phyloP scores from a whole-genome alignment of 2,329 filamentous ascomycete species.

The Fusarium beomiforme region DNA sequence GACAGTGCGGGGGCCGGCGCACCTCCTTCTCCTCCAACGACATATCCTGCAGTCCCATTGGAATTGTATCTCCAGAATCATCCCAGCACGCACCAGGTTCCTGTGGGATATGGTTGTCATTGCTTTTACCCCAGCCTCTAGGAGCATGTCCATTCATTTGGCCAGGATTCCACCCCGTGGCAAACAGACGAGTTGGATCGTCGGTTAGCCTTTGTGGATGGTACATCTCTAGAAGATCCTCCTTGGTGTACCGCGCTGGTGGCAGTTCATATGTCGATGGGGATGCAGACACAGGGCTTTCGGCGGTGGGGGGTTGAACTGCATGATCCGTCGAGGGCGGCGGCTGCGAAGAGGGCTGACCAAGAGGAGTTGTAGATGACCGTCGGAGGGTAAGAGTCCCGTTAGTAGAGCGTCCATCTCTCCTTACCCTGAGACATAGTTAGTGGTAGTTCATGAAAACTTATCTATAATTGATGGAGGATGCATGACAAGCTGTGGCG shows the following conservation, averaged over 20 bases:
- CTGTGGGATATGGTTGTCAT: slow-evolving; percentile 76
- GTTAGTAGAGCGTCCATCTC: slow-evolving; percentile 67
- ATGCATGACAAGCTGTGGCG: slow-evolving; percentile 9
- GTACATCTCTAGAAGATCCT: slow-evolving; percentile 81
- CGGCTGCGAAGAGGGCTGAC: slow-evolving; percentile 51
- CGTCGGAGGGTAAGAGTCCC: slow-evolving; percentile 73
- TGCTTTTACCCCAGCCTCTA: slow-evolving; percentile 80
- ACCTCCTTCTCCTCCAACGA: slow-evolving; percentile 69
- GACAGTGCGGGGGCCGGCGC: slow-evolving; percentile 41
- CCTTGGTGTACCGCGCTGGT: slow-evolving; percentile 76
- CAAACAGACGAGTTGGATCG: slow-evolving; percentile 72
- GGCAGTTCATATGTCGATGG: slow-evolving; percentile 47
- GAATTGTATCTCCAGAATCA: slow-evolving; percentile 71
- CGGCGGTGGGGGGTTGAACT: slow-evolving; percentile 51
- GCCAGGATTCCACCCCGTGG: slow-evolving; percentile 82
- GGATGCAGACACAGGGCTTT: slow-evolving; percentile 48
- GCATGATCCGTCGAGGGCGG: slow-evolving; percentile 51
- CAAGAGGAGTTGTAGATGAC: slow-evolving; percentile 66
- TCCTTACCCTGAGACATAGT: slow-evolving; percentile 62
- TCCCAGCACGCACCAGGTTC: slow-evolving; percentile 97
- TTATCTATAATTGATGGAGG: background rate
- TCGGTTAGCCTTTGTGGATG: slow-evolving; percentile 61
- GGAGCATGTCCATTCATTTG: slow-evolving; percentile 71
- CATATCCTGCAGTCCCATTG: slow-evolving; percentile 79
- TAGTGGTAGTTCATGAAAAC: slow-evolving; percentile 7